Evolutionary conservation across 1,139 yeast species (phyloP).

Genomic region (Nakaseomyces delphensis): DNA sequence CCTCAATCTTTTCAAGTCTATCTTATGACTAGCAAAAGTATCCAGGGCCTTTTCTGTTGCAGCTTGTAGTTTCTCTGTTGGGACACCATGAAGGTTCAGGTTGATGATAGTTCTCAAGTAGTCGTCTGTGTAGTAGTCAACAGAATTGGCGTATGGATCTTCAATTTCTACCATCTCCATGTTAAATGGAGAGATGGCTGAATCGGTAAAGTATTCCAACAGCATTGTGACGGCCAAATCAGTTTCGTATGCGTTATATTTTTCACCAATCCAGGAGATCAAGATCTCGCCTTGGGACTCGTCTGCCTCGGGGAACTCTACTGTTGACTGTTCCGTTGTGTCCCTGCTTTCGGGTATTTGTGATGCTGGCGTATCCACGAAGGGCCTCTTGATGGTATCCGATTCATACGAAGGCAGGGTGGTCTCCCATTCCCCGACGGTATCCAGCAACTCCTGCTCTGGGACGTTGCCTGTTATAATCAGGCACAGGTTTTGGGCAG

Average conservation of each 20-base stretch:
- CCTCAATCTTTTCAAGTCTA: slow-evolving; percentile 58
- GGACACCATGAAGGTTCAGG: slow-evolving; percentile 64
- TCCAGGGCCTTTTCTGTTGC: slow-evolving; percentile 46
- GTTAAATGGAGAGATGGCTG: slow-evolving; percentile 61
- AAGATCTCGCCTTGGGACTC: slow-evolving; percentile 73
- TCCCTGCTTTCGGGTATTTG: slow-evolving; percentile 35
- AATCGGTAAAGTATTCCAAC: slow-evolving; percentile 68
- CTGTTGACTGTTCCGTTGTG: slow-evolving; percentile 37
- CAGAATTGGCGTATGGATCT: slow-evolving; percentile 71
- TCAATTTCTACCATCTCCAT: slow-evolving; percentile 70
- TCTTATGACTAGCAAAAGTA: slow-evolving; percentile 45
- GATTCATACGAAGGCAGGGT: slow-evolving; percentile 37
- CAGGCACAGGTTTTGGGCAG: slow-evolving; percentile 77
- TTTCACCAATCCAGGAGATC: slow-evolving; percentile 81
- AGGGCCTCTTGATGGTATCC: slow-evolving; percentile 53
- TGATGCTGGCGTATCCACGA: slow-evolving; percentile 58
- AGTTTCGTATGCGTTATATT: slow-evolving; percentile 41
- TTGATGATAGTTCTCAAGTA: slow-evolving; percentile 52
- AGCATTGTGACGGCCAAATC: slow-evolving; percentile 65
- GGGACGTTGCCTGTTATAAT: slow-evolving; percentile 81
- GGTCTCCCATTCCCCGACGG: slow-evolving; percentile 57
- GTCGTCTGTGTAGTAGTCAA: slow-evolving; percentile 63
- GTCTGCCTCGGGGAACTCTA: slow-evolving; percentile 83
- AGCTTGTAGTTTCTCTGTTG: slow-evolving; percentile 49
- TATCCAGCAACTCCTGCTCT: slow-evolving; percentile 54